Base-by-base conservation (phyloP, 2,329 filamentous ascomycete species). In the Westerdykella ornata region DNA sequence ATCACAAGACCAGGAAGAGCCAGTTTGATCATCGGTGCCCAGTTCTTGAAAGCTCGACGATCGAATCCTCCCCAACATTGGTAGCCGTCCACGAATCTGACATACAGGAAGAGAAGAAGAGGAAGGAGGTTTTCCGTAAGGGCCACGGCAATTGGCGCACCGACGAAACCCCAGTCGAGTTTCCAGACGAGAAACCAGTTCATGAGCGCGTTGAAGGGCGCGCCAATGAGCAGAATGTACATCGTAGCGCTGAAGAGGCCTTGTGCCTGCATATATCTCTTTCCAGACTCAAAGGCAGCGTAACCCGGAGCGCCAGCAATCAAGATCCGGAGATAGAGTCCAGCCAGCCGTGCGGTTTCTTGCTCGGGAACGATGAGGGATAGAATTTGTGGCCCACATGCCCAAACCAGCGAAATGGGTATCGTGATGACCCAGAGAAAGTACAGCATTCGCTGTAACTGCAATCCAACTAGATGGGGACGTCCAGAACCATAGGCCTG, bases 401-500 rank as follows among this genome's bases (percentile, higher is more conserved):
- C 71, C 86, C 86, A 92, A 22, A 88, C 66, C 1, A 84, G 59
- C 3, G 75, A 78, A 51, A 92, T 85, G 1, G 86, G 86, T 14
- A 88, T 72, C 1, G 80, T 84, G 49, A 88, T 75, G 2, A 74
- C 62, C 71, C 84, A 82, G 2, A 92, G 74, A 59, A 92, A 89
- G 59, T 74, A 84, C 1, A 85, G 72, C 85, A 90, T 90, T 42
- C 85, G 76, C 67, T 92, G 85, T 48, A 87, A 75, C 56, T 92
- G 86, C 41, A 92, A 65, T 1, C 86, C 90, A 44, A 97, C 90
- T 4, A 97, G 77, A 52, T 89, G 85, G 60, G 85, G 94, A 62
- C 84, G 85, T 0, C 90, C 90, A 1, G 86, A 94, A 2, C 92
- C 90, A 60, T 94, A 97, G 0, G 92, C 90, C 66, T 97, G 90